Base-by-base conservation (phyloP, 2,329 filamentous ascomycete species). In the Talaromyces atroroseus region DNA sequence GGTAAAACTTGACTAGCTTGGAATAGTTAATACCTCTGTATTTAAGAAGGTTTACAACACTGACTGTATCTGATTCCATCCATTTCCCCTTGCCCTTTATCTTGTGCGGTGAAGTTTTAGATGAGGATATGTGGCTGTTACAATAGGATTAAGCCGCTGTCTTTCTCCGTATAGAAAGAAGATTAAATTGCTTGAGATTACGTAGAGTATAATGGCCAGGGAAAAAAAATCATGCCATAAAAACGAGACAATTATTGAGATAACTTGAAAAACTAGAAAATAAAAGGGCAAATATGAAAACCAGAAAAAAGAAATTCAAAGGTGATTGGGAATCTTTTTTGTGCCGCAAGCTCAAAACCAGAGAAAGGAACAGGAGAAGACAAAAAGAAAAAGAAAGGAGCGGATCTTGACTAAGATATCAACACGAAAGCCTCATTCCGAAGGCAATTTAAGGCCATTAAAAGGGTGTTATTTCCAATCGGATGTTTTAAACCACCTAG, bases 391-490 rank as follows among this genome's bases (percentile, higher is more conserved):
- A 56, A 57, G 34, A 44, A 56, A 50, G 18, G 53, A 50, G 42
- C 49, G 49, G 53, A 38, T 50, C 47, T 50, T 38, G 56, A 54
- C 45, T 54, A 49, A 63, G 56, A 59, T 61, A 57, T 59, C 63
- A 62, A 65, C 64, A 64, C 63, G 62, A 60, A 61, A 62, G 60
- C 59, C 42, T 50, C 42, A 21, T 61, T 60, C 53, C 62, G 61
- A 61, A 59, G 59, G 65, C 60, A 63, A 61, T 63, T 61, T 62
- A 60, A 63, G 64, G 60, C 52, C 57, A 68, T 68, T 67, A 68
- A 64, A 68, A 68, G 62, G 60, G 63, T 66, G 65, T 62, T 68
- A 67, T 68, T 64, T 58, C 51, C 63, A 63, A 65, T 62, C 63
- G 59, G 61, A 61, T 58, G 60, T 61, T 63, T 56, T 53, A 49